Evolutionary conservation across 805 yeast genomes (phyloP).

Genomic region (Kluyveromyces nonfermentans): DNA sequence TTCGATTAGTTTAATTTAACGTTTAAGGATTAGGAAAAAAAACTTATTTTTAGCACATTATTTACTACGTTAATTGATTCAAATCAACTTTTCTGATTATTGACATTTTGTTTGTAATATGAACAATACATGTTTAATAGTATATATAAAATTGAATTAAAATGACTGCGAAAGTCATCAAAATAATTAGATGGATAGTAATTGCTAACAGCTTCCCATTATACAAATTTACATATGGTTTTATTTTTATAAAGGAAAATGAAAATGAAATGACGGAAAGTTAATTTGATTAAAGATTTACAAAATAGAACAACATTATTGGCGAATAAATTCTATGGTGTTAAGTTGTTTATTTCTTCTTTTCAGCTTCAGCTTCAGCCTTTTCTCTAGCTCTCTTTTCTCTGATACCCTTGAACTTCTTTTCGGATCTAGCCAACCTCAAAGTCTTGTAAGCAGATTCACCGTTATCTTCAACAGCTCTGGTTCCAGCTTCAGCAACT

Average conservation of each 20-base stretch:
- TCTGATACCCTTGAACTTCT: conserved; percentile 91
- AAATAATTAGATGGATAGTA: neutral
- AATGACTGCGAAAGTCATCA: too few species aligned
- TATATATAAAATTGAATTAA: too few species aligned
- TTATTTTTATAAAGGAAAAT: conserved; percentile 14
- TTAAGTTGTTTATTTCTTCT: conserved; percentile 70
- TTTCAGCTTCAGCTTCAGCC: conserved; percentile 99
- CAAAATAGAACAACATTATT: conserved; percentile 4
- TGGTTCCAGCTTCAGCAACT: conserved; percentile 62
- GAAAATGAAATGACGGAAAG: conserved; percentile 5
- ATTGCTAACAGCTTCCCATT: conserved; percentile 26
- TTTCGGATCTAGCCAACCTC: conserved; percentile 90
- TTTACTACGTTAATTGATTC: neutral
- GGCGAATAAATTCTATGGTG: neutral
- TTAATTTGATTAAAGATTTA: conserved; percentile 4
- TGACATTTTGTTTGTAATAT: neutral
- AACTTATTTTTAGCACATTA: conserved; percentile 9
- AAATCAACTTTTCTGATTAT: conserved; percentile 1
- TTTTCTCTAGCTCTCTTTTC: conserved; percentile 94
- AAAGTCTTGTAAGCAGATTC: conserved; percentile 89
- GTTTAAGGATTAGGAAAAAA: conserved; percentile 2
- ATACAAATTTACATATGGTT: conserved; percentile 25
- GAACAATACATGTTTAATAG: too few species aligned
- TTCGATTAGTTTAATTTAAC: conserved; percentile 50
- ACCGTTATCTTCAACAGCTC: conserved; percentile 74